Conservation (phyloP, 768 basidiomycete genomes). For the Lactifluus subvellereus region DNA sequence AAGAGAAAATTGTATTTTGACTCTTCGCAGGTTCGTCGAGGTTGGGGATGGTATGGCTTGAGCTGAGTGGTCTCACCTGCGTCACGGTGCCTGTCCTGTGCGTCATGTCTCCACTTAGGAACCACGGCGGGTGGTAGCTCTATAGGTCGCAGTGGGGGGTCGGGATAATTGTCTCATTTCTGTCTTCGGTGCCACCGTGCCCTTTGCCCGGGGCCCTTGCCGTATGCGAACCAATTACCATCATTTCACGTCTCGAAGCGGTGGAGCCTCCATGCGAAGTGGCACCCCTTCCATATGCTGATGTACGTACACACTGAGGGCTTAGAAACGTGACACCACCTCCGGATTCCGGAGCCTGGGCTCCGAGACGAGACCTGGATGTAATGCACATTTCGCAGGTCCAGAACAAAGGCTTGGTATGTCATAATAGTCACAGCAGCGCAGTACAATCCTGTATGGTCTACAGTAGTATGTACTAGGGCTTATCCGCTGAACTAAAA, state of each 20-base stretch:
- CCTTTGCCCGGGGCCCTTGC: neutral
- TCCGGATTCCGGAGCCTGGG: neutral
- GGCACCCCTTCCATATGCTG: neutral
- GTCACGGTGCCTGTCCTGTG: neutral
- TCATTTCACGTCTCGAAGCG: neutral
- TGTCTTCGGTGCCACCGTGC: slow-evolving; percentile 2
- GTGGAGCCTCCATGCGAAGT: neutral
- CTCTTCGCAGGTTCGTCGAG: neutral
- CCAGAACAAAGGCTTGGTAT: neutral
- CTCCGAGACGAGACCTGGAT: neutral
- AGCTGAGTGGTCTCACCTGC: neutral
- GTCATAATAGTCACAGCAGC: neutral
- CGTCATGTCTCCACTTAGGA: neutral
- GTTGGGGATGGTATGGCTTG: neutral
- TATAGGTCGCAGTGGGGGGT: neutral
- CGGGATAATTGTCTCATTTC: neutral
- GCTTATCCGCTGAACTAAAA: neutral
- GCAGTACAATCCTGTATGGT: neutral
- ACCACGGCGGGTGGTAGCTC: neutral
- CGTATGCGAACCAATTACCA: neutral
- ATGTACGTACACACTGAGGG: neutral
- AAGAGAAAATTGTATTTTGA: too few relatives aligned
- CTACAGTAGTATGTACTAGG: neutral
- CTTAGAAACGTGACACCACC: neutral
- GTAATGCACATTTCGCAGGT: neutral